Conservation (phyloP, 2,329 filamentous ascomycete species). For the Cercospora sp. region DNA sequence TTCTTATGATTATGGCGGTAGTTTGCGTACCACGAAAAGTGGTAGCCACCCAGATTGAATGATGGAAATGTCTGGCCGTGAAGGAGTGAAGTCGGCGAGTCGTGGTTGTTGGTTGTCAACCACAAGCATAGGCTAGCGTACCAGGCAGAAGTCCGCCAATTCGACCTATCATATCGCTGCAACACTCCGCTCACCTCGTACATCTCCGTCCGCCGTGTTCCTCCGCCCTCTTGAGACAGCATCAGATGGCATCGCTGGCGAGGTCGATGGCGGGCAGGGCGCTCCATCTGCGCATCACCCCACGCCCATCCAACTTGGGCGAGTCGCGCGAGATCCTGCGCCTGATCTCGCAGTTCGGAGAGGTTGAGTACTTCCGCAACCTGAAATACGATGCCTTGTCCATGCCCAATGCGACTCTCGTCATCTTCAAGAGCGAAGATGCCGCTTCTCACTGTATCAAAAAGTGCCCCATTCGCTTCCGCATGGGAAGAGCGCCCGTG, state of each 20-base stretch:
- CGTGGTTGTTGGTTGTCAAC: neutral
- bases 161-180: neutral
- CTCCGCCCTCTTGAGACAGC: neutral
- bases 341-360: conserved; percentile 52
- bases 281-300: conserved; percentile 51
- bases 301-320: conserved; percentile 50
- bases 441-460: conserved; percentile 47
- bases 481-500: conserved; percentile 38
- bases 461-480: conserved; percentile 50
- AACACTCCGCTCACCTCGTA: neutral
- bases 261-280: conserved; percentile 45
- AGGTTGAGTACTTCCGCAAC: conserved; percentile 51
- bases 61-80: neutral
- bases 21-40: neutral
- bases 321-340: conserved; percentile 53
- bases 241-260: conserved; percentile 26
- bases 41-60: neutral
- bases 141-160: neutral
- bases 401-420: conserved; percentile 47
- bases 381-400: conserved; percentile 50
- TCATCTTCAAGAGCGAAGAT: conserved; percentile 48
- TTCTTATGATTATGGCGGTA: neutral
- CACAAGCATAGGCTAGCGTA: neutral
- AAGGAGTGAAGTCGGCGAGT: neutral
- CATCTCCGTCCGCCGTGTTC: neutral